Conservation (phyloP, 2,329 filamentous ascomycete genomes). For the Colletotrichum godetiae region DNA sequence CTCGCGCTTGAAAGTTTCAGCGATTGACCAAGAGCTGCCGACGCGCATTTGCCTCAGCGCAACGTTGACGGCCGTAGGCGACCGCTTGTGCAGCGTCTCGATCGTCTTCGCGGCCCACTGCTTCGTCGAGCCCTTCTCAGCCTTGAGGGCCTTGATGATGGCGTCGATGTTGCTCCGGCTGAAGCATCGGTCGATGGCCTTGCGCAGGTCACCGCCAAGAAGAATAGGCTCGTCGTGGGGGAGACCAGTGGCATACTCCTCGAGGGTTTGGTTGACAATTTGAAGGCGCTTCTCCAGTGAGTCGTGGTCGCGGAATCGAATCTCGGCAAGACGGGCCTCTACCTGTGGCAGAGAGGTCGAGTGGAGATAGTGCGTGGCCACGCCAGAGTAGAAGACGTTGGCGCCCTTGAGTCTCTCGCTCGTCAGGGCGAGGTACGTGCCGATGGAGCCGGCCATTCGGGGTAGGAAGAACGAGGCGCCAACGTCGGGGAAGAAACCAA, state of each 20-base stretch:
- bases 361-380: slow-evolving; percentile 97
- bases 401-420: slow-evolving; percentile 85
- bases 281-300: slow-evolving; percentile 69
- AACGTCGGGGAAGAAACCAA: slow-evolving; percentile 98
- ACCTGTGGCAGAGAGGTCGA: slow-evolving; percentile 86
- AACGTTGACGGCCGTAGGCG: slow-evolving; percentile 88
- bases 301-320: slow-evolving; percentile 86
- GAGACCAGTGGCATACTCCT: slow-evolving; percentile 89
- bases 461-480: slow-evolving; percentile 97
- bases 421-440: slow-evolving; percentile 93
- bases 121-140: slow-evolving; percentile 63
- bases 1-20: slow-evolving; percentile 87
- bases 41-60: slow-evolving; percentile 84
- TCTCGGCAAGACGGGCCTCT: slow-evolving; percentile 86
- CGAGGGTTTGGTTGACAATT: slow-evolving; percentile 87
- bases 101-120: slow-evolving; percentile 85
- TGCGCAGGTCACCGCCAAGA: slow-evolving; percentile 76
- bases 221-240: slow-evolving; percentile 78
- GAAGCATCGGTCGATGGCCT: slow-evolving; percentile 89
- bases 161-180: slow-evolving; percentile 72
- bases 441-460: slow-evolving; percentile 85
- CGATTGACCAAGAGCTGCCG: slow-evolving; percentile 81
- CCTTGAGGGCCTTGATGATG: slow-evolving; percentile 76
- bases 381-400: slow-evolving; percentile 88
- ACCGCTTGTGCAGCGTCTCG: slow-evolving; percentile 79